Evolutionary conservation across 257 asterid genomes (phyloP).

Genomic region (Lycium ferocissimum): DNA sequence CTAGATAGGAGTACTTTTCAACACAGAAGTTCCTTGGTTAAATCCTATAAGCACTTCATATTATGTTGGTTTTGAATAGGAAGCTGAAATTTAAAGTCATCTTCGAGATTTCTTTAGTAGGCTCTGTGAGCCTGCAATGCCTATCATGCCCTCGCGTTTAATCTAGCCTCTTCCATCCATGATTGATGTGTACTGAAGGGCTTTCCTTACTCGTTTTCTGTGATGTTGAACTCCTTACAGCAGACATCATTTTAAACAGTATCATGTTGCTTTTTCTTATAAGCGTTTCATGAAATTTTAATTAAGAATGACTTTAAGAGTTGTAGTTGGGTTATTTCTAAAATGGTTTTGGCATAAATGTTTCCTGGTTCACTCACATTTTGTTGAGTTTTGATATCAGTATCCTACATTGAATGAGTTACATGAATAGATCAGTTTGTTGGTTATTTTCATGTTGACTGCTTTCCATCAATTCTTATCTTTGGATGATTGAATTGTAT

Average conservation of each 20-base stretch:
- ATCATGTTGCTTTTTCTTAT: neutral
- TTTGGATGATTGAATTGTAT: conserved; percentile 31
- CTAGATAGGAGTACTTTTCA: neutral
- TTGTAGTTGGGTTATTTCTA: conserved; percentile 21
- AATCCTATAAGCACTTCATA: neutral
- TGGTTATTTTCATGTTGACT: neutral
- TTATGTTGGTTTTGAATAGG: neutral
- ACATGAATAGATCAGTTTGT: neutral
- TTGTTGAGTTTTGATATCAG: neutral
- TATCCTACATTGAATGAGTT: neutral
- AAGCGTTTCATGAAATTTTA: neutral
- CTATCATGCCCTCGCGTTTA: neutral
- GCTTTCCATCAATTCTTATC: neutral
- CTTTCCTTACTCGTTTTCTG: neutral
- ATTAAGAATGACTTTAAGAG: neutral
- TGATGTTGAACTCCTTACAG: neutral
- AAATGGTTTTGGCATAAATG: neutral
- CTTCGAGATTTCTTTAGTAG: neutral
- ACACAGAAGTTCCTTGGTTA: neutral
- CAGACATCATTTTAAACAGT: neutral
- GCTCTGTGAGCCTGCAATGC: neutral
- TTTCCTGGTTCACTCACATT: neutral
- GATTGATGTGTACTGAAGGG: neutral
- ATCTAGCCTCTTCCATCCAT: neutral
- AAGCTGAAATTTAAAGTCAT: neutral